Evolutionary conservation across 1,139 yeast genomes (phyloP).

Genomic region (Entelexis paramagnoliae): DNA sequence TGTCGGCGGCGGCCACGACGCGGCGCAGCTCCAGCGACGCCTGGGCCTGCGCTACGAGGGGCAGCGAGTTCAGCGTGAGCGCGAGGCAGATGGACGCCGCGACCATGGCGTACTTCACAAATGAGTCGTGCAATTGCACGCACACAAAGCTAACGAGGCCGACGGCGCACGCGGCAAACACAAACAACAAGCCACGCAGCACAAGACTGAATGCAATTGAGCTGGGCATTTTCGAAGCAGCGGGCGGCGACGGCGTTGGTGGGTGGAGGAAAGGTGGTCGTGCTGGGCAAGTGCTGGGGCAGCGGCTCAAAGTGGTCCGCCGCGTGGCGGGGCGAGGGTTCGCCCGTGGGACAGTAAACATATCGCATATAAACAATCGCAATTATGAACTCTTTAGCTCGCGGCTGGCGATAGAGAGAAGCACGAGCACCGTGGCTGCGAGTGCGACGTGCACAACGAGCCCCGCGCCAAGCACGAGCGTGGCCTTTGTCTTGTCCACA

Average conservation of each 20-base stretch:
- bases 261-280: not conserved
- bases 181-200: not conserved
- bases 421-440: slow-evolving; percentile 27
- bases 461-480: slow-evolving; percentile 29
- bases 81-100: not conserved
- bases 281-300: not conserved
- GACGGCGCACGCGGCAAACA: not conserved
- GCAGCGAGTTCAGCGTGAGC: not conserved
- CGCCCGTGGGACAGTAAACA: not conserved
- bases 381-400: not conserved
- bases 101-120: not conserved
- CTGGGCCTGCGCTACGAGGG: not conserved
- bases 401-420: slow-evolving; percentile 8
- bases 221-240: not conserved
- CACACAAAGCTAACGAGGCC: slow-evolving; percentile 1
- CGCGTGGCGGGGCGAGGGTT: slow-evolving; percentile 3
- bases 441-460: slow-evolving; percentile 32
- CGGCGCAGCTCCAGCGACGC: not conserved
- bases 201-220: not conserved
- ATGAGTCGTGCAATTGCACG: not conserved
- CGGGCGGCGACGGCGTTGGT: not conserved
- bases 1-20: slow-evolving; percentile 2
- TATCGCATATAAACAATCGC: not conserved
- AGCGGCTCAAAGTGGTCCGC: not conserved
- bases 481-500: slow-evolving; percentile 29